Percentiles rank a stretch among this genome's conserved stretches.
These are phyloP conservation scores for Blattamonas nauphoetae DNA, from an alignment of 78 protist genomes.

Conservation along the genomic window DNA sequence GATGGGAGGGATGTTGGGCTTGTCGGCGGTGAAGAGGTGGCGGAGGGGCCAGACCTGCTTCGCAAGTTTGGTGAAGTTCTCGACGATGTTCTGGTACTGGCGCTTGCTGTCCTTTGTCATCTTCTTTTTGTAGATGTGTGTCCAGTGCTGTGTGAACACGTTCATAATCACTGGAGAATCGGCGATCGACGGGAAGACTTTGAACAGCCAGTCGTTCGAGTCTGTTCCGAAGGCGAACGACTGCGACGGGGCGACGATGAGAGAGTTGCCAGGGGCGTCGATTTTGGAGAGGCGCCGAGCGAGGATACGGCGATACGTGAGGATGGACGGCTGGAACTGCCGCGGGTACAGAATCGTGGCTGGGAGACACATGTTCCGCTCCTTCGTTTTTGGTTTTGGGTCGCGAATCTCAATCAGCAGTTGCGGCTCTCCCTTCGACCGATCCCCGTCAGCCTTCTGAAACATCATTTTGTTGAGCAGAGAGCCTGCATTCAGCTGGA, in stretches of 20 bases:
- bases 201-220: neutral
- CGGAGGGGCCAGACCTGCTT: neutral
- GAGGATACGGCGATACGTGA: neutral
- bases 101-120: neutral
- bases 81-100: neutral
- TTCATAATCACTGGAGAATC: neutral
- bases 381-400: neutral
- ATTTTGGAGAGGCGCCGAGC: neutral
- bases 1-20: neutral
- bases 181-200: neutral
- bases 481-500: no score
- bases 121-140: neutral
- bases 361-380: neutral
- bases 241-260: neutral
- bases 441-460: no score
- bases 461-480: no score
- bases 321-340: neutral
- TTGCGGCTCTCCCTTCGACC: no score
- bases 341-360: neutral
- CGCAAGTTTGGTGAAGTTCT: neutral
- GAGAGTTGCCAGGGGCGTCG: neutral
- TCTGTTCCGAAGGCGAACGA: neutral
- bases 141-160: neutral
- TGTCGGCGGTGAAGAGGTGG: neutral
- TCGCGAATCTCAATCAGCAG: no score